Base-by-base conservation (phyloP, 2,329 filamentous ascomycete species). In the Gaeumannomyces tritici region DNA sequence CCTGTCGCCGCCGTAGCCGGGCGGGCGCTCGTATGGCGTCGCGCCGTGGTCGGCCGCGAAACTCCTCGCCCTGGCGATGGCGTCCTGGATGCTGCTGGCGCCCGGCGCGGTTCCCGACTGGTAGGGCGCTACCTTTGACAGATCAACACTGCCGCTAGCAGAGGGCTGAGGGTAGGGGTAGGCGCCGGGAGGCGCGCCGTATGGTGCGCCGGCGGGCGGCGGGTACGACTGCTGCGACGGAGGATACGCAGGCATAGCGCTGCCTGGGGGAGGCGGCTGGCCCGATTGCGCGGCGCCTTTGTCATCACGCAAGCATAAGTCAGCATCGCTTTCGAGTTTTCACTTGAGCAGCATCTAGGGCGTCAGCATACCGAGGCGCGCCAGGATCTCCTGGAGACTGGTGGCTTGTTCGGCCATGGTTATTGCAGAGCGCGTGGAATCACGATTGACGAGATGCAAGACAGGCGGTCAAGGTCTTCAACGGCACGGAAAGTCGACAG, bases 11-110 rank as follows among this genome's bases (percentile, higher is more conserved):
- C 63, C 73, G 68, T 81, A 83, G 61, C 75, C 75, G 55, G 81
- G 11, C 1, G 60, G 80, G 61, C 84, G 79, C 60, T 88, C 85
- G 72, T 87, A 88, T 21, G 82, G 79, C 51, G 82, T 77, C 42
- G 91, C 79, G 64, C 90, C 90, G 71, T 91, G 90, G 72, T 93
- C 88, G 33, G 89, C 86, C 55, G 91, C 90, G 73, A 90, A 90
- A 55, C 88, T 89, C 72, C 90, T 89, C 58, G 91, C 91, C 73
- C 92, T 91, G 54, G 91, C 90, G 69, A 96, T 88, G 59, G 91
- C 89, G 73, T 96, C 91, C 63, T 89, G 84, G 66, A 96, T 88
- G 74, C 88, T 93, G 68, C 96, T 88, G 26, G 89, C 91, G 63
- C 91, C 91, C 33, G 89, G 90, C 72, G 83, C 69, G 89, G 89